Evolutionary conservation across 352 stramenopile genomes (phyloP).

Genomic region (Aphanomyces cochlioides): DNA sequence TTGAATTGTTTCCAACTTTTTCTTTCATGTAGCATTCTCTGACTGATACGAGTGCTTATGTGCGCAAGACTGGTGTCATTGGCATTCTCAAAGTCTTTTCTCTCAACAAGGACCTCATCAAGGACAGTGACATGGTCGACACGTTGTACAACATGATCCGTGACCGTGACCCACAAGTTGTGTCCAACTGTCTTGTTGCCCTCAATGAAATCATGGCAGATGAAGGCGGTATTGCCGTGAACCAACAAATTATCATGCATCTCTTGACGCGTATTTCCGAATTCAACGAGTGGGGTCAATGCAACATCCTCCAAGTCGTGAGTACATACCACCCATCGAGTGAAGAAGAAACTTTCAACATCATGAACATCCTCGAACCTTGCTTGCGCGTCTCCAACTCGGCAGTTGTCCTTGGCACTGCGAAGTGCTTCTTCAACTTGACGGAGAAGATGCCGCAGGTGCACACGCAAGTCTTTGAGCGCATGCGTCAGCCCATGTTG

Average conservation of each 20-base stretch:
- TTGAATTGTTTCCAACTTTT: background rate
- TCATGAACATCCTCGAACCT: constrained; percentile 97
- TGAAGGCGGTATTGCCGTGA: constrained; percentile 96
- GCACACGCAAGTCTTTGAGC: constrained; percentile 84
- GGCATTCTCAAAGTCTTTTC: constrained; percentile 97
- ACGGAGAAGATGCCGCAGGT: constrained; percentile 91
- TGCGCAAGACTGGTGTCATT: constrained; percentile 99
- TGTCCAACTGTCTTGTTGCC: constrained; percentile 95
- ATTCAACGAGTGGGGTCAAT: constrained; percentile 99
- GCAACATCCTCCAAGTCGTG: constrained; percentile 94
- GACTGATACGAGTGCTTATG: constrained; percentile 95
- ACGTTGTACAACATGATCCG: constrained; percentile 98
- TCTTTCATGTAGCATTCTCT: constrained; percentile 76
- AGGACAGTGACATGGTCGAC: constrained; percentile 94
- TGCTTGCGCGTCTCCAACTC: constrained; percentile 94
- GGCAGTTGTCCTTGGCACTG: constrained; percentile 94
- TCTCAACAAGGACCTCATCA: constrained; percentile 89
- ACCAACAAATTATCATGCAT: constrained; percentile 96
- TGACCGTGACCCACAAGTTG: constrained; percentile 96
- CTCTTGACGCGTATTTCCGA: constrained; percentile 97
- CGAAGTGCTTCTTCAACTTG: constrained; percentile 97
- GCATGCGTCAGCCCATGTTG: constrained; percentile 94
- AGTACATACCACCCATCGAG: constrained; percentile 91
- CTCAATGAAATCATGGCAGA: constrained; percentile 98
- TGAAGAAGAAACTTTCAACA: constrained; percentile 96